phyloP scores from a whole-genome alignment of 2,329 filamentous ascomycete species.

The Tolypocladium inflatum region DNA sequence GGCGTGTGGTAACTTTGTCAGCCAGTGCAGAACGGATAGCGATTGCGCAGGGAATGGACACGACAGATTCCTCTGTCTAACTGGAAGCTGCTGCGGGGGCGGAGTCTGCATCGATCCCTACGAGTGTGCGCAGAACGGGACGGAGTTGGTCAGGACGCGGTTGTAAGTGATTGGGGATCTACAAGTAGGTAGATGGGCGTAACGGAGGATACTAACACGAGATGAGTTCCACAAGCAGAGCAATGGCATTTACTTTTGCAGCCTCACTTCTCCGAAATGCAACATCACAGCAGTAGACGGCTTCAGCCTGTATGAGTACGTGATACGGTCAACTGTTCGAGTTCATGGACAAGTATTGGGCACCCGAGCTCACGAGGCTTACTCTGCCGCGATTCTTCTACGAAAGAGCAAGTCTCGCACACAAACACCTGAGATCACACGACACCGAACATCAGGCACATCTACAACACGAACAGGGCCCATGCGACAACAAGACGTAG shows the following conservation, averaged over 20 bases:
- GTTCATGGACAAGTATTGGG: neutral
- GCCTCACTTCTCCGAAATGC: neutral
- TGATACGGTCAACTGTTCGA: neutral
- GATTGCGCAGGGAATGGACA: slow-evolving; percentile 17
- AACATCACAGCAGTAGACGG: no score
- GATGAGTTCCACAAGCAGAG: no score
- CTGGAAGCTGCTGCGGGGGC: slow-evolving; percentile 23
- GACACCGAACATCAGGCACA: neutral
- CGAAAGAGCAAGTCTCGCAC: neutral
- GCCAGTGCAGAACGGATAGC: slow-evolving; percentile 12
- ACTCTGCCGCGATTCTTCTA: no score
- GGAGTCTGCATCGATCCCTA: slow-evolving; percentile 27
- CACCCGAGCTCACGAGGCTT: no score
- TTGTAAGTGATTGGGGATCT: neutral
- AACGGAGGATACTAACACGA: no score
- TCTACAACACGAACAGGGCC: neutral
- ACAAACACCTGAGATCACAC: neutral
- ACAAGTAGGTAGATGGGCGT: neutral
- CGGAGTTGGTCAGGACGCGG: slow-evolving; percentile 14
- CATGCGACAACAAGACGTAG: slow-evolving; percentile 8
- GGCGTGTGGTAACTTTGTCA: slow-evolving; percentile 23
- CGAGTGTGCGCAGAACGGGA: slow-evolving; percentile 24
- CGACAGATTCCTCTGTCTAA: slow-evolving; percentile 18
- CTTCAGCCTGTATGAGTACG: neutral
- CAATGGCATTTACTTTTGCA: neutral